These are phyloP conservation scores for Agrocybe pediades DNA, from an alignment of 768 basidiomycete species.

Conservation along the genomic window DNA sequence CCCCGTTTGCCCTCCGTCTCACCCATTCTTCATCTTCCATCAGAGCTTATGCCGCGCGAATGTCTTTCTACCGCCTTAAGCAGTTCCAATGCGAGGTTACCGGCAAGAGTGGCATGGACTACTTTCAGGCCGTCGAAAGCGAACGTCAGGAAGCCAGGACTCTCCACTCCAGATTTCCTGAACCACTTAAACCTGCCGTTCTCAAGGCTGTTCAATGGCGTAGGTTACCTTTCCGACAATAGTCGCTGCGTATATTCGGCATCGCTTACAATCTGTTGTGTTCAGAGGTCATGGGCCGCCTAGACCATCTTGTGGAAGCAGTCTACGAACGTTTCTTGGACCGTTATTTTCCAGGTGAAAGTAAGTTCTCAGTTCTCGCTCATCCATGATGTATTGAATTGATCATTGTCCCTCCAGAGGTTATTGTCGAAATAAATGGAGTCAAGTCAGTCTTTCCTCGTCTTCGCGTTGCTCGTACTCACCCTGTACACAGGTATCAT, in stretches of 20 bases:
- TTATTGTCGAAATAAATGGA: slow-evolving; percentile 84
- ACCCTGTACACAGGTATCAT: slow-evolving; percentile 58
- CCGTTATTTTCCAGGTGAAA: slow-evolving; percentile 89
- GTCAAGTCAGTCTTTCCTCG: slow-evolving; percentile 63
- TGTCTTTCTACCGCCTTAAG: slow-evolving; percentile 92
- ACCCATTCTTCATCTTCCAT: slow-evolving; percentile 18
- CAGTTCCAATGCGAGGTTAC: slow-evolving; percentile 98
- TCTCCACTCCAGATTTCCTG: slow-evolving; percentile 90
- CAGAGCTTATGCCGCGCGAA: slow-evolving; percentile 83
- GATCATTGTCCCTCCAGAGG: slow-evolving; percentile 50
- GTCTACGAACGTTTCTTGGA: slow-evolving; percentile 97
- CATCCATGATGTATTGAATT: slow-evolving; percentile 16
- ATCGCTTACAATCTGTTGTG: slow-evolving; percentile 17
- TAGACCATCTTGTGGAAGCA: slow-evolving; percentile 93
- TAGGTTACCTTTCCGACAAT: slow-evolving; percentile 47
- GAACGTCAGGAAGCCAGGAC: slow-evolving; percentile 89
- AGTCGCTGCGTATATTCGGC: slow-evolving; percentile 15
- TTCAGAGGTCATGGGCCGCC: slow-evolving; percentile 92
- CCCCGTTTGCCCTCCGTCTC: slow-evolving; percentile 18
- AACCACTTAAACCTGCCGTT: slow-evolving; percentile 88
- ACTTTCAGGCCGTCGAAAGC: slow-evolving; percentile 91
- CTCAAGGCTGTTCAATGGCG: slow-evolving; percentile 96
- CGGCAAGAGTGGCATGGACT: slow-evolving; percentile 91
- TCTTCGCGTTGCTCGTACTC: slow-evolving; percentile 12
- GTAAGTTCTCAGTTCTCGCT: slow-evolving; percentile 48